These are phyloP conservation scores for Mucor circinelloides DNA, from an alignment of 371 early-diverging fungal species.

Conservation along the genomic window DNA sequence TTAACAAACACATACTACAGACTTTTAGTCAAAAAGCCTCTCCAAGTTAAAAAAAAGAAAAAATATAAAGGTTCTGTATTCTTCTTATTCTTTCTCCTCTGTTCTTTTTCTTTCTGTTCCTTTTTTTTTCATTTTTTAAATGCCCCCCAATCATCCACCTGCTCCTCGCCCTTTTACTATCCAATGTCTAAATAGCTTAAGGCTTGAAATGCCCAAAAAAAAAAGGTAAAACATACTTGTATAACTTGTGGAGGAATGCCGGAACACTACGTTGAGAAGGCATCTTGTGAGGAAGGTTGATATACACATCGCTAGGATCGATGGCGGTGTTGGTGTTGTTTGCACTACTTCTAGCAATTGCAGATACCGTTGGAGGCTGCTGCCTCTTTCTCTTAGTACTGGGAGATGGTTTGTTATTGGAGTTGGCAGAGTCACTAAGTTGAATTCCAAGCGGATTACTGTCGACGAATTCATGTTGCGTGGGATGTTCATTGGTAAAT, in stretches of 20 bases:
- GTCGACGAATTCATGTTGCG: neutral
- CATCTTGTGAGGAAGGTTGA: slow-evolving; percentile 1
- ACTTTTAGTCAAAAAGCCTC: no score
- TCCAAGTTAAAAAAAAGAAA: no score
- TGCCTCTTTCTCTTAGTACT: neutral
- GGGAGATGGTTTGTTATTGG: neutral
- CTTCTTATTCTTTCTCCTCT: neutral
- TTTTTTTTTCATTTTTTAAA: slow-evolving; percentile 1
- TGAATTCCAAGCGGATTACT: neutral
- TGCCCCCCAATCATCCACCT: neutral
- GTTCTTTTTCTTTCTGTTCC: slow-evolving; percentile 8
- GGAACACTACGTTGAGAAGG: slow-evolving; percentile 63
- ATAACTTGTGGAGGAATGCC: slow-evolving; percentile 87
- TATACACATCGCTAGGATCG: neutral
- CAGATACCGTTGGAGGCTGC: neutral
- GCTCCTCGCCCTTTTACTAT: neutral
- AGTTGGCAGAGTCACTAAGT: neutral
- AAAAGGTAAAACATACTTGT: slow-evolving; percentile 51
- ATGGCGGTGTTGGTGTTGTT: neutral
- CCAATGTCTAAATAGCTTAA: neutral
- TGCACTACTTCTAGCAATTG: neutral
- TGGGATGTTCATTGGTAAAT: neutral
- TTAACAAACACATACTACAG: no score
- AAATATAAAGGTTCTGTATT: neutral
- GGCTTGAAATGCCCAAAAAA: neutral